Conservation (phyloP, 805 yeast genomes). For the Candida dendrica region DNA sequence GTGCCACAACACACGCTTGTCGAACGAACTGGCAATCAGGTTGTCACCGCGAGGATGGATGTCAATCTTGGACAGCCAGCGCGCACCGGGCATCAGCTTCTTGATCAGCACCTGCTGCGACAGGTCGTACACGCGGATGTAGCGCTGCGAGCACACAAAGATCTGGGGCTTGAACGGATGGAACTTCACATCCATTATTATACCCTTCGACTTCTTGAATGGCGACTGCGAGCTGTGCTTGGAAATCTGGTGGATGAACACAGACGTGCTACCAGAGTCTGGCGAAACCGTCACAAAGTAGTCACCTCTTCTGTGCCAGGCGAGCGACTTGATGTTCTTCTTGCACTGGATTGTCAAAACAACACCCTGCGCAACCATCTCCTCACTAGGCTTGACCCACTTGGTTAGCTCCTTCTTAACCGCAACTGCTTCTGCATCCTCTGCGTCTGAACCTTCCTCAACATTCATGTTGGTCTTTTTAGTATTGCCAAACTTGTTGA, state of each 20-base stretch:
- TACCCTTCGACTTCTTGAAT: constrained; percentile 86
- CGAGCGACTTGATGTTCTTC: constrained; percentile 64
- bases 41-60: constrained; percentile 97
- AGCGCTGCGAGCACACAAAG: constrained; percentile 90
- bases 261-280: constrained; percentile 80
- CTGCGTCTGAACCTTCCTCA: constrained; percentile 32
- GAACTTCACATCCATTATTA: constrained; percentile 92
- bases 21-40: constrained; percentile 85
- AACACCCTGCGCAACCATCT: constrained; percentile 60
- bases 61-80: constrained; percentile 88
- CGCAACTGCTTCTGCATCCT: constrained; percentile 30
- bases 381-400: constrained; percentile 75
- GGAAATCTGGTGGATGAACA: constrained; percentile 88
- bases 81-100: constrained; percentile 89
- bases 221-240: constrained; percentile 95
- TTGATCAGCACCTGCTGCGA: constrained; percentile 78
- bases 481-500: constrained; percentile 53
- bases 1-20: constrained; percentile 95
- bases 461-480: constrained; percentile 35
- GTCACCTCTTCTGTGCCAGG: constrained; percentile 98
- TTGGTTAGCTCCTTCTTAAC: constrained; percentile 55
- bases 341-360: constrained; percentile 65
- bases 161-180: constrained; percentile 94
- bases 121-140: constrained; percentile 84
- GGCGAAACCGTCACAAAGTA: constrained; percentile 97